Evolutionary conservation across 139 green algal genomes (phyloP), one percentile per base, ranked within the genome.

Genomic region (Astrephomene gubernaculifera): DNA sequence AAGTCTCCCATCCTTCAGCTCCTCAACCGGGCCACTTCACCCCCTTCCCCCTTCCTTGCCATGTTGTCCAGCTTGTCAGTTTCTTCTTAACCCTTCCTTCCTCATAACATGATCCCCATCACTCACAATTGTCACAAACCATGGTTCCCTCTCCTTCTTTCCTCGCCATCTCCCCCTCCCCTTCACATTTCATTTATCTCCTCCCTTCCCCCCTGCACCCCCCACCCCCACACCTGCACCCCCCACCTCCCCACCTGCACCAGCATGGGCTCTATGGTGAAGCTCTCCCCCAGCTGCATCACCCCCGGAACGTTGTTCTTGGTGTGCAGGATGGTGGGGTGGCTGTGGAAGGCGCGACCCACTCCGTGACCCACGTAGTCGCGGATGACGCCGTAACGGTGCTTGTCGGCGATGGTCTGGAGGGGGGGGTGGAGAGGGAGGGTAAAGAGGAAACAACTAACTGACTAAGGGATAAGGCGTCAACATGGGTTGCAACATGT

Each of bases 191-290:
- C 14, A 2, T 29, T 35, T 35, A 35, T 36, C 2, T 31, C 70
- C 19, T 7, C 43, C 22, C 45, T 4, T 41, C 27, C 69, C 27
- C 25, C 39, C 39, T 9, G 22, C 24, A 57, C 70, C 70, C n/a
- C 43, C 31, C n/a, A 4, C 44, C 71, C n/a, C 33, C 36, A 21
- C 49, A 35, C 65, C 49, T 49, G 10, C 17, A 21, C n/a, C 29
- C 9, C 6, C 57, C 10, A 39, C 29, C 60, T 29, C 60, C 81
- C 10, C 53, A 89, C 86, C 76, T 91, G 70, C 92, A 96, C 72
- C 24, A 99, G 91, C 87, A 99, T 99, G 33, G 97, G 97, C 92
- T 99, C 97, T n/a, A 99, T 99, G 0, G 97, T 99, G 91, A 99
- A 99, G 1, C 96, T 99, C 92, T 97, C 93, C 21, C 95, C 91